These are phyloP conservation scores for Trifolium pratense DNA, from an alignment of 306 rosid species.

Conservation along the genomic window DNA sequence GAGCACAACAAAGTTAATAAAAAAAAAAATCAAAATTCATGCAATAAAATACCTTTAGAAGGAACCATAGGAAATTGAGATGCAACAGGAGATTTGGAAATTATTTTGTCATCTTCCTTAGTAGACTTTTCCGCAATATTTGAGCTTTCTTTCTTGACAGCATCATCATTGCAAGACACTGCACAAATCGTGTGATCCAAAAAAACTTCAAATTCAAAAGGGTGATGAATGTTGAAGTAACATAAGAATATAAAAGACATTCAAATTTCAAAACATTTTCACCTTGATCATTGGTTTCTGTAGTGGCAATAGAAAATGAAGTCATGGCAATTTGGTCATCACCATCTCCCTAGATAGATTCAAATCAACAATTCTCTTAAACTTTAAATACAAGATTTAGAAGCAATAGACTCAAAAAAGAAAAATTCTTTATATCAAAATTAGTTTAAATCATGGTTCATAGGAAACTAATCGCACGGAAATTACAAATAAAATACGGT, in stretches of 20 bases:
- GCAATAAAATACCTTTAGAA: background rate
- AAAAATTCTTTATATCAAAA: too few relatives aligned
- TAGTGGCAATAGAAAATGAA: background rate
- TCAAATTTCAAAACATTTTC: background rate
- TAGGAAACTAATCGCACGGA: too few relatives aligned
- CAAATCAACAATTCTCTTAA: background rate
- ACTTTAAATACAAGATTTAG: too few relatives aligned
- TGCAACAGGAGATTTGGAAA: conserved; percentile 2
- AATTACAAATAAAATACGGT: too few relatives aligned
- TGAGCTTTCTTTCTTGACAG: background rate
- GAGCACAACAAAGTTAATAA: background rate
- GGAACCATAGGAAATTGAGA: background rate
- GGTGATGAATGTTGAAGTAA: background rate
- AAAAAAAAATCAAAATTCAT: too few relatives aligned
- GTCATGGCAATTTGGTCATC: background rate
- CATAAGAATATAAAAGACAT: background rate
- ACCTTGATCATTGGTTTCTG: background rate
- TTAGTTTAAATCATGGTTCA: too few relatives aligned
- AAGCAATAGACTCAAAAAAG: too few relatives aligned
- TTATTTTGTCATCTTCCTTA: background rate
- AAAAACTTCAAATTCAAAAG: background rate
- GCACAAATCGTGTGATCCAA: background rate
- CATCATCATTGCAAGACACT: background rate
- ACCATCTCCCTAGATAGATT: conserved; percentile 11
- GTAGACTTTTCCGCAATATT: background rate